Conservation (phyloP, 306 rosid species). For the Vachellia collinsii region DNA sequence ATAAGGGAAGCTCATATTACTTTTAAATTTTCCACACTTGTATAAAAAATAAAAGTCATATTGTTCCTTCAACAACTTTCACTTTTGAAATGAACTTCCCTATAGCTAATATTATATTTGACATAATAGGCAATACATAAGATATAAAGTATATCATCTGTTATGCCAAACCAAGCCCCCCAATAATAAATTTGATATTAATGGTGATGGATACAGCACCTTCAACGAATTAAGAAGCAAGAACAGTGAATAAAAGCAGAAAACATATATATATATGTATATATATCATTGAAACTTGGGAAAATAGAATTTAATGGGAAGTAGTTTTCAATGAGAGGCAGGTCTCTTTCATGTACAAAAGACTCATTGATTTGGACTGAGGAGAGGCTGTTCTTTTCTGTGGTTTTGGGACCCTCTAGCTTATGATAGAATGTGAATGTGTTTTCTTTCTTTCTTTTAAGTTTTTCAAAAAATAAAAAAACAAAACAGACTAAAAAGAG, state of each 20-base stretch:
- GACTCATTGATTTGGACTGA: slow-evolving; percentile 45
- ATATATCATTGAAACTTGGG: neutral
- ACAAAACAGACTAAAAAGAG: slow-evolving; percentile 27
- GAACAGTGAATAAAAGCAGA: neutral
- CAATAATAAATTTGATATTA: neutral
- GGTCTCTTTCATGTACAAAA: slow-evolving; percentile 46
- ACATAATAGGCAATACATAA: neutral
- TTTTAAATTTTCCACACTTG: neutral
- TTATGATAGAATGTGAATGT: slow-evolving; percentile 44
- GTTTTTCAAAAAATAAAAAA: slow-evolving; percentile 29
- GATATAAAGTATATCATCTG: neutral
- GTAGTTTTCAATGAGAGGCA: slow-evolving; percentile 36
- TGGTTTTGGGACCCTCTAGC: slow-evolving; percentile 44
- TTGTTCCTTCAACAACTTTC: neutral
- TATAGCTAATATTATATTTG: neutral
- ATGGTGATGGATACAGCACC: slow-evolving; percentile 11
- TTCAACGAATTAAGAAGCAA: neutral
- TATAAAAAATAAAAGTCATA: neutral
- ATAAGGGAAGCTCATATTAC: neutral
- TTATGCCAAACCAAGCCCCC: neutral
- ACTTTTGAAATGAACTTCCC: neutral
- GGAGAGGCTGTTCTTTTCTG: slow-evolving; percentile 42
- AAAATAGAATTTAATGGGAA: slow-evolving; percentile 6
- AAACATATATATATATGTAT: neutral
- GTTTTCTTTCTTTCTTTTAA: slow-evolving; percentile 26